phyloP scores from a whole-genome alignment of 208 protist genomes.

The Blastocrithidia nonstop region DNA sequence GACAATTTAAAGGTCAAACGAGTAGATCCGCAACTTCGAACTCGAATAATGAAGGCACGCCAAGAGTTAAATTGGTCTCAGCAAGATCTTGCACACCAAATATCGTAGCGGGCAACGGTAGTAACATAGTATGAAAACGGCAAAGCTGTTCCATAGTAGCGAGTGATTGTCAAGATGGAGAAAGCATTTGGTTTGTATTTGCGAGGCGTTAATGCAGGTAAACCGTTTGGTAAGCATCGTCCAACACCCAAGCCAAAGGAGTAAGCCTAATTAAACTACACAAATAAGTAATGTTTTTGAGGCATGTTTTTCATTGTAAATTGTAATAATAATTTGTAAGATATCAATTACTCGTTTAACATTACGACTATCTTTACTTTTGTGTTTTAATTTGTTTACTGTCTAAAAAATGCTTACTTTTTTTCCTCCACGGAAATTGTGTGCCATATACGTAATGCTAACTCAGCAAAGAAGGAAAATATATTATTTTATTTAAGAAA shows the following conservation, averaged over 20 bases:
- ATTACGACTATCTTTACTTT: too few species aligned
- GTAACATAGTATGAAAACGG: slow-evolving; percentile 89
- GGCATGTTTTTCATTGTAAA: background rate
- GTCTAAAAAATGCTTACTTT: too few species aligned
- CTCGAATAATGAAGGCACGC: slow-evolving; percentile 67
- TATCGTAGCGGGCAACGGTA: slow-evolving; percentile 66
- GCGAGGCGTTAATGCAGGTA: slow-evolving; percentile 76
- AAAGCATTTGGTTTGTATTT: slow-evolving; percentile 84
- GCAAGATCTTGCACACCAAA: slow-evolving; percentile 71
- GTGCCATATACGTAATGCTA: too few species aligned
- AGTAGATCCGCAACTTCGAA: slow-evolving; percentile 58
- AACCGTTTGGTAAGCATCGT: slow-evolving; percentile 50
- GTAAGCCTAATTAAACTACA: slow-evolving; percentile 1
- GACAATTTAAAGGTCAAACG: slow-evolving; percentile 77
- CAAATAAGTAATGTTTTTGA: background rate
- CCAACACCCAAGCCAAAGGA: slow-evolving; percentile 46
- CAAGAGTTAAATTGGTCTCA: slow-evolving; percentile 78
- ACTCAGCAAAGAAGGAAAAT: too few species aligned
- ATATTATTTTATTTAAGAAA: too few species aligned
- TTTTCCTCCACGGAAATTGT: too few species aligned
- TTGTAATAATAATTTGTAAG: background rate
- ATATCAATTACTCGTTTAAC: too few species aligned
- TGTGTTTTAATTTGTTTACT: too few species aligned
- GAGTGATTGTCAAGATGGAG: slow-evolving; percentile 88
- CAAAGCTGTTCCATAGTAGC: slow-evolving; percentile 85